Base-by-base conservation (phyloP, 768 basidiomycete species). In the Melanogaster broomeanus region DNA sequence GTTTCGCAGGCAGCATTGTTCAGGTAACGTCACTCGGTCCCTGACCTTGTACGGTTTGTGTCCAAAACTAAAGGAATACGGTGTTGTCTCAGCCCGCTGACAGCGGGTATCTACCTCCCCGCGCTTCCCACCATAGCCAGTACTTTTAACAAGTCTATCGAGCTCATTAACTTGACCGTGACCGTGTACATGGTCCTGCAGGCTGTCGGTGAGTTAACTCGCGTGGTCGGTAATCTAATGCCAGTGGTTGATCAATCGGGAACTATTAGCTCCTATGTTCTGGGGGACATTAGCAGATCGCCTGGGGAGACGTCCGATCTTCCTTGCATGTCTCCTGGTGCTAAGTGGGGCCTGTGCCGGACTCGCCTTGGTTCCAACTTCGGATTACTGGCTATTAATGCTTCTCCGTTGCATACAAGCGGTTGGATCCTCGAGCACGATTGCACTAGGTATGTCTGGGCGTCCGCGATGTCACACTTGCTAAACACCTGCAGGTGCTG, bases 371-470 rank as follows among this genome's bases (percentile, higher is more conserved):
- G 72, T 76, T 25, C 82, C 83, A 3, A 78, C 79, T 0, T 66
- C 70, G 4, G 86, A 77, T 4, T 93, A 88, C 64, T 93, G 88
- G 89, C 70, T 90, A 6, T 72, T 93, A 11, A 77, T 93, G 73
- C 58, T 93, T 15, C 76, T 94, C n/a, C 80, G 92, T 21, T 89
- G 87, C 53, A 33, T 93, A 3, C 91, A 93, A 72, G 84, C 88
- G 2, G 77, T 84, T 3, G 90, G 91, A 1, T 89, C 85, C 3
- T 87, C 90, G 0, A 88, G 88, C 50, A 89, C 87, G 0, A 76
- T 90, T 53, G 88, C 88, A 0, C 72, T 92, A 19, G 88, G 88
- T 80, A 63, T 38, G 64, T 61, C 30, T 18, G 28, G 11, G 25
- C 13, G 6, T 34, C 7, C 31, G 25, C 15, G 39, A 6, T 30